Conservation (phyloP, 257 asterid species). For the Solanum pimpinellifolium region DNA sequence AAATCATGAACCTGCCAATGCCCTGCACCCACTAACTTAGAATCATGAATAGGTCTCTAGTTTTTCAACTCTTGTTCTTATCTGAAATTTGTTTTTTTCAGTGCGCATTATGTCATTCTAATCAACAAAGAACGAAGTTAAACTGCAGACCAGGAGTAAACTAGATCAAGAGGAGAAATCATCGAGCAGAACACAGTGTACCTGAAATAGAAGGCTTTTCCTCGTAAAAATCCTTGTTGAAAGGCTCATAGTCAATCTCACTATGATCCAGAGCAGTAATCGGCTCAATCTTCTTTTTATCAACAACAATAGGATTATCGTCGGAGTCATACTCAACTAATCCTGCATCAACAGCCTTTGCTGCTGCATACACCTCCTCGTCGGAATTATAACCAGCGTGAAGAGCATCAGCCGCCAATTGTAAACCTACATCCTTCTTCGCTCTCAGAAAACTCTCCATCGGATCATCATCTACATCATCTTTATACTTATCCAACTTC, state of each 20-base stretch:
- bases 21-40: background rate
- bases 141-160: background rate
- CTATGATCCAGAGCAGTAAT: constrained; percentile 74
- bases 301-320: constrained; percentile 77
- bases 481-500: constrained; percentile 76
- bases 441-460: constrained; percentile 75
- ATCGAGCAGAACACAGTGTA: background rate
- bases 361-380: constrained; percentile 98
- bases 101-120: background rate
- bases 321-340: constrained; percentile 82
- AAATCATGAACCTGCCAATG: background rate
- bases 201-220: constrained; percentile 93
- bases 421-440: constrained; percentile 88
- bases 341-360: constrained; percentile 97
- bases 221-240: constrained; percentile 85
- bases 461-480: constrained; percentile 72
- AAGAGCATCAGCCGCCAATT: constrained; percentile 88
- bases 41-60: background rate
- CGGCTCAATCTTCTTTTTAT: constrained; percentile 90
- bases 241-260: constrained; percentile 64
- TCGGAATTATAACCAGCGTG: constrained; percentile 96
- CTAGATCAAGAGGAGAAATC: background rate
- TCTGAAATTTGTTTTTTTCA: background rate
- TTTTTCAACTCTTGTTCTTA: background rate
- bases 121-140: background rate